Conservation (phyloP, 2,329 filamentous ascomycete genomes). For the Colletotrichum tanaceti region DNA sequence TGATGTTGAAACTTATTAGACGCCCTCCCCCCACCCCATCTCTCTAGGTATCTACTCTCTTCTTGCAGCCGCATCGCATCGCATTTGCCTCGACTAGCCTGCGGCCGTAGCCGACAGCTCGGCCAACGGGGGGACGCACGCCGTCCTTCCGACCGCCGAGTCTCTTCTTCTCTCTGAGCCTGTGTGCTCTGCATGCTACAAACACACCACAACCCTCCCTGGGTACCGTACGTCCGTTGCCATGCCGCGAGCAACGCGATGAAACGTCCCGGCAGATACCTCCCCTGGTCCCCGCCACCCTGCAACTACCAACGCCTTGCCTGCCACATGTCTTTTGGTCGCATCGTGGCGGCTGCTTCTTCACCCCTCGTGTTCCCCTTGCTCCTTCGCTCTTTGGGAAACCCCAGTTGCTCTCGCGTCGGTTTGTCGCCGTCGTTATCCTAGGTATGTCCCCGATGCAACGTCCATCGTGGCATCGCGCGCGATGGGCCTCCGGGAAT, state of each 20-base stretch:
- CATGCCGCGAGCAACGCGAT: conserved; percentile 12
- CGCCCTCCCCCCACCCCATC: conserved; percentile 26
- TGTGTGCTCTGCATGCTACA: conserved; percentile 17
- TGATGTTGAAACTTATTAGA: conserved; percentile 37
- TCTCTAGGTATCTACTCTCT: conserved; percentile 15
- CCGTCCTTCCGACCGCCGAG: conserved; percentile 30
- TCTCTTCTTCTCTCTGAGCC: conserved; percentile 3
- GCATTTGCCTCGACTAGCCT: conserved; percentile 29
- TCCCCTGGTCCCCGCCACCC: conserved; percentile 21
- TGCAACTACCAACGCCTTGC: conserved; percentile 27
- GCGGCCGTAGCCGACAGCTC: conserved; percentile 33
- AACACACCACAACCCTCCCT: conserved; percentile 34
- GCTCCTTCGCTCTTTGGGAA: conserved; percentile 7
- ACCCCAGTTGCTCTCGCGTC: conserved; percentile 10
- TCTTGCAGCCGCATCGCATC: conserved; percentile 23
- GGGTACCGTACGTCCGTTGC: conserved; percentile 19
- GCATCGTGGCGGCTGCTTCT: conserved; percentile 36
- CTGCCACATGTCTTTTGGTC: conserved; percentile 29
- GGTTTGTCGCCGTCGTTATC: not conserved
- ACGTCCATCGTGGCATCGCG: conserved; percentile 7
- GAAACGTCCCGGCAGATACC: conserved; percentile 28
- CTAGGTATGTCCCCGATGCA: conserved; percentile 5
- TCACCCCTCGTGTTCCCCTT: conserved; percentile 34
- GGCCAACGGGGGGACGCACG: conserved; percentile 32
- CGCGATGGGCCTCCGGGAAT: conserved; percentile 17